phyloP scores from a whole-genome alignment of 768 basidiomycete genomes.

The Ramaria sp. region DNA sequence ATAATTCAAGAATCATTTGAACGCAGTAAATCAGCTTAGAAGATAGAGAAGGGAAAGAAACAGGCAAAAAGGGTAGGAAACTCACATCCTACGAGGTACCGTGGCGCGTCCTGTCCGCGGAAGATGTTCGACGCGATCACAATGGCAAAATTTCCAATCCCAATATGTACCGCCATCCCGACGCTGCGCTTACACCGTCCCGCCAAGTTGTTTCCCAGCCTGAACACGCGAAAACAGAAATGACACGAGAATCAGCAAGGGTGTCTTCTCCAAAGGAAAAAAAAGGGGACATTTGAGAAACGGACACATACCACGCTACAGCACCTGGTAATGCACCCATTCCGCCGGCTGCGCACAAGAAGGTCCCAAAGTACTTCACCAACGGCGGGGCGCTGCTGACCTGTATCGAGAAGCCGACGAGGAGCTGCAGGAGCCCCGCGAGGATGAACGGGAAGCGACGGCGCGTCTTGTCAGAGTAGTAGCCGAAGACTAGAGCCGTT shows the following conservation, averaged over 20 bases:
- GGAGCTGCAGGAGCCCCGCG: conserved; percentile 34
- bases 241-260: too few relatives aligned
- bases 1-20: too few relatives aligned
- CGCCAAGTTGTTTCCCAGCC: conserved; percentile 54
- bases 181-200: conserved; percentile 63
- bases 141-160: conserved; percentile 54
- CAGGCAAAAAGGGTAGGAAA: neutral
- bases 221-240: too few relatives aligned
- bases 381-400: conserved; percentile 40
- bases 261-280: too few relatives aligned
- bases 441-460: conserved; percentile 50
- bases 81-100: conserved; percentile 50
- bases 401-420: conserved; percentile 55
- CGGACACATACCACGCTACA: too few relatives aligned
- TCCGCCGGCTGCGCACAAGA: conserved; percentile 54
- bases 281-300: neutral
- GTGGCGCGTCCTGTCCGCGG: conserved; percentile 44
- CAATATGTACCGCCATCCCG: conserved; percentile 60
- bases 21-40: too few relatives aligned
- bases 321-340: conserved; percentile 44
- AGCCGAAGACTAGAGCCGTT: conserved; percentile 27
- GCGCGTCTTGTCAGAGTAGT: conserved; percentile 45
- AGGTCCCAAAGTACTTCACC: conserved; percentile 64
- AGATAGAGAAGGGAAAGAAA: too few relatives aligned
- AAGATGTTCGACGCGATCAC: conserved; percentile 57